Conservation (phyloP, 257 asterid genomes). For the Nicotiana otophora region DNA sequence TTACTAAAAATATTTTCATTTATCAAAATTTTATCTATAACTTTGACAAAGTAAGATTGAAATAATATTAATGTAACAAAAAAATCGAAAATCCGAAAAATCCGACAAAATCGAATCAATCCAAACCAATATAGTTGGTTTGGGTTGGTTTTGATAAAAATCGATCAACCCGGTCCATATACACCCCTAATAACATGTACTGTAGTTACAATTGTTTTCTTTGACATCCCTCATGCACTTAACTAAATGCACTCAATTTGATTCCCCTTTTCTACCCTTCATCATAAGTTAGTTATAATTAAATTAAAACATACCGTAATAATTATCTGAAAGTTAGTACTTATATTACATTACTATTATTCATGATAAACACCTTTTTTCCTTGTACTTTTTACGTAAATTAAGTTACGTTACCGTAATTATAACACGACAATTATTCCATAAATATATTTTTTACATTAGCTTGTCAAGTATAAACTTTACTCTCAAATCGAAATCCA, state of each 20-base stretch:
- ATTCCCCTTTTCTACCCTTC: neutral
- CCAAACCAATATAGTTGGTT: no score
- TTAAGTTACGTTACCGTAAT: neutral
- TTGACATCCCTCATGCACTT: constrained; percentile 3
- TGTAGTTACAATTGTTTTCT: neutral
- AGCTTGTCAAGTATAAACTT: neutral
- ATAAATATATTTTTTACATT: no score
- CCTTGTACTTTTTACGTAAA: neutral
- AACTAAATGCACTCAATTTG: neutral
- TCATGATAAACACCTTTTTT: neutral
- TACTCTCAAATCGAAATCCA: neutral
- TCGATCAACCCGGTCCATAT: no score
- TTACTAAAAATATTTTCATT: no score
- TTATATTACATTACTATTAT: neutral
- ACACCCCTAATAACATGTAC: neutral
- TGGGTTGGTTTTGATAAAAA: no score
- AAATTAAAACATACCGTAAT: neutral
- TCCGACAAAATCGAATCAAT: no score
- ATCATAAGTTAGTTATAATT: neutral
- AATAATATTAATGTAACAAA: no score
- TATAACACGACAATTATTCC: neutral
- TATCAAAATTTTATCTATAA: no score
- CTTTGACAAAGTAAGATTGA: no score
- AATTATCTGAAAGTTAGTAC: neutral
- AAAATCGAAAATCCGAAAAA: no score